These are phyloP conservation scores for Corylus avellana DNA, from an alignment of 306 rosid genomes.

Conservation along the genomic window DNA sequence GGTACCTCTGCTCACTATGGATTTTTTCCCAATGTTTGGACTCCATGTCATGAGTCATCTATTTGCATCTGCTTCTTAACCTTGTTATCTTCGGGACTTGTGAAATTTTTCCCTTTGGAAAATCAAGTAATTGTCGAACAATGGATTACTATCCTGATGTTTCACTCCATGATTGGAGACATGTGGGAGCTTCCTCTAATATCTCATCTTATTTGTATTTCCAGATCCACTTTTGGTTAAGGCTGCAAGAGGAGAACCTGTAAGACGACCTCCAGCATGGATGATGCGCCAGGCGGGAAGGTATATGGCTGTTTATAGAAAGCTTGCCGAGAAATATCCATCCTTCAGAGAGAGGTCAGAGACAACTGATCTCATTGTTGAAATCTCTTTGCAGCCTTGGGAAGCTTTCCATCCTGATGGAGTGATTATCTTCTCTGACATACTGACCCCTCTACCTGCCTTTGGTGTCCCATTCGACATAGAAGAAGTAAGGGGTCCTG, in stretches of 20 bases:
- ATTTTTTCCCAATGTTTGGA: not conserved
- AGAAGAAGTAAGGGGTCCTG: constrained; percentile 91
- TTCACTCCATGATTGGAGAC: constrained; percentile 13
- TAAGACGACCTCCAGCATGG: constrained; percentile 97
- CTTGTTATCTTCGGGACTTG: not conserved
- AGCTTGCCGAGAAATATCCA: constrained; percentile 94
- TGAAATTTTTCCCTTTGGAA: not conserved
- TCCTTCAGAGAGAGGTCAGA: constrained; percentile 98
- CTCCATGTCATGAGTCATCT: not conserved
- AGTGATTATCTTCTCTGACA: constrained; percentile 93
- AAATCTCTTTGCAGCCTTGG: constrained; percentile 99
- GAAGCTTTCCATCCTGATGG: constrained; percentile 95
- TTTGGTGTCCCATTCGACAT: constrained; percentile 91
- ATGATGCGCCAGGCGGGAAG: constrained; percentile 99
- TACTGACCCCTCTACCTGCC: constrained; percentile 96
- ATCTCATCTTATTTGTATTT: constrained; percentile 15
- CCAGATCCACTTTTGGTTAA: constrained; percentile 91
- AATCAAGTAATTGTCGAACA: not conserved
- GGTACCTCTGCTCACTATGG: not conserved
- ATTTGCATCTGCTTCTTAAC: not conserved
- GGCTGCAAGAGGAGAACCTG: constrained; percentile 92
- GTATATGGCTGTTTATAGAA: constrained; percentile 93
- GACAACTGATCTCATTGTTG: constrained; percentile 96
- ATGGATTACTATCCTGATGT: not conserved
- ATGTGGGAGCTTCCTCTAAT: constrained; percentile 19